Base-by-base conservation (phyloP, 2,329 filamentous ascomycete species). In the Aspergillus pseudoterreus region DNA sequence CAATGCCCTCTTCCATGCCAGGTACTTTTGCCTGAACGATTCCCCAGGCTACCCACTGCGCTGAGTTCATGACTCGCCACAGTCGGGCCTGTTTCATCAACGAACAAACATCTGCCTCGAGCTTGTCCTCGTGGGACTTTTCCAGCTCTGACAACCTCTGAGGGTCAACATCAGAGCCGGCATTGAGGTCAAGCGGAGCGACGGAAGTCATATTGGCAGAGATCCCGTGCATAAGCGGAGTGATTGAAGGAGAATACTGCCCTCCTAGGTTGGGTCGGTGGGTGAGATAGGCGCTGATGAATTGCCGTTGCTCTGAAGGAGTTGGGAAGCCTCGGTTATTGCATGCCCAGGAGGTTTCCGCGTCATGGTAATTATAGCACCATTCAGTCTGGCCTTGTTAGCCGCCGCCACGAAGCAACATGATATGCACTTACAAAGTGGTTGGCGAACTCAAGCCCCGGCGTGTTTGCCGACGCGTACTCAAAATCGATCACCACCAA, bases 401-500 rank as follows among this genome's bases (percentile, higher is more conserved):
- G 61, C 30, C 35, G 32, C 9, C 3, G 24, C 11, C 11, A n/a
- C 27, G 22, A 6, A 21, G 14, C n/a, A 6, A 11, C 2, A 4
- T 15, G 6, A n/a, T 6, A 38, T 10, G 11, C 22, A 6, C 78
- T 73, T 72, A 82, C 88, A 72, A 99, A 99, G 72, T 99, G 94
- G 69, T 99, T 99, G 52, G 91, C 94, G 68, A 99, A 97, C 71
- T 99, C 94, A 14, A 90, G 78, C 1, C 91, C 94, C 0, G 84
- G 85, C 0, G 86, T 79, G 67, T 97, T 99, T 51, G 92, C 91
- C 2, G 86, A 92, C 1, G 94, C 88, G 67, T 99, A 99, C 66
- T 99, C 94, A 64, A 99, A 99, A 69, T 99, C 94, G 64, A 99
- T 99, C 57, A 99, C 94, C 14, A 97, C 82, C 12, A 99, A 82